phyloP scores from a whole-genome alignment of 352 stramenopile species.

The Phytophthora capsici region DNA sequence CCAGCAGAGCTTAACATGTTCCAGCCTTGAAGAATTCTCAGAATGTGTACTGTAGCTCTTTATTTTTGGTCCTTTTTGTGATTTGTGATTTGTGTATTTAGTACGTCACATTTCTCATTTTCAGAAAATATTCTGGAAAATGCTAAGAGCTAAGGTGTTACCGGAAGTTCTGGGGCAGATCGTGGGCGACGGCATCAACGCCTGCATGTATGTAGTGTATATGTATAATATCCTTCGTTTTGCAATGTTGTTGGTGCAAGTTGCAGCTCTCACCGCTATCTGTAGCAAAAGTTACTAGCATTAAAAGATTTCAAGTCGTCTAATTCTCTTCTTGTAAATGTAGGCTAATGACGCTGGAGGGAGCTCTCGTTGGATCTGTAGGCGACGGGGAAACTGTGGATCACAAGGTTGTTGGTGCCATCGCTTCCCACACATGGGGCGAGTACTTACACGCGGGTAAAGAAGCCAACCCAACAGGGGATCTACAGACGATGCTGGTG shows the following conservation, averaged over 20 bases:
- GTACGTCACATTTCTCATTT: not conserved
- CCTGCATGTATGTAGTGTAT: constrained; percentile 69
- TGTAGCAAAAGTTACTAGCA: constrained; percentile 8
- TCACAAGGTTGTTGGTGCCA: constrained; percentile 87
- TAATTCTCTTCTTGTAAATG: constrained; percentile 1
- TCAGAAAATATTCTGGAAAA: constrained; percentile 24
- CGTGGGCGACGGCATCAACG: constrained; percentile 73
- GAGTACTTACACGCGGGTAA: constrained; percentile 81
- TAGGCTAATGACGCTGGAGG: constrained; percentile 87
- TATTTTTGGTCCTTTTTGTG: too few species aligned
- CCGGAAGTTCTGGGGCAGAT: constrained; percentile 83
- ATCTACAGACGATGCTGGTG: constrained; percentile 72
- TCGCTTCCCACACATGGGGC: constrained; percentile 84
- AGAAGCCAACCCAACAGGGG: constrained; percentile 61
- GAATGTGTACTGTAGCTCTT: constrained; percentile 7
- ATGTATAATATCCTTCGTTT: not conserved
- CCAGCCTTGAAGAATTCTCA: constrained; percentile 15
- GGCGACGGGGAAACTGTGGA: constrained; percentile 64
- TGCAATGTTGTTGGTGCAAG: not conserved
- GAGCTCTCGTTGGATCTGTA: constrained; percentile 82
- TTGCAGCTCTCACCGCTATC: constrained; percentile 1
- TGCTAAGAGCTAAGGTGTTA: constrained; percentile 83
- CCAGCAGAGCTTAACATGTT: constrained; percentile 16
- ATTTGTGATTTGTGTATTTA: too few species aligned
- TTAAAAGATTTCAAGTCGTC: not conserved